Conservation (phyloP, 164 flowering plant species). For the Saururus chinensis region DNA sequence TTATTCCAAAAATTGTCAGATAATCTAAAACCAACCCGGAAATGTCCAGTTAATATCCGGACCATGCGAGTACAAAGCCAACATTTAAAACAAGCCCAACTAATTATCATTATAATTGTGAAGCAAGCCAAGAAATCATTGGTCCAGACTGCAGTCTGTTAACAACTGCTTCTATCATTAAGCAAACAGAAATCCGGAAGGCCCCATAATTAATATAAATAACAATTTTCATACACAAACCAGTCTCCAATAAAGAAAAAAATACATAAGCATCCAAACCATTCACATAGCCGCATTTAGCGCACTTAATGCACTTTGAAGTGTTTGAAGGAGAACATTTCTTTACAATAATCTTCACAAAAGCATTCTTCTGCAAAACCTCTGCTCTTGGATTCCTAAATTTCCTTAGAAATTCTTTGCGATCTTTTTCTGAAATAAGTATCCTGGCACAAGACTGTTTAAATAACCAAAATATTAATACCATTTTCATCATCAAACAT, state of each 20-base stretch:
- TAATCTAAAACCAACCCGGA: too few relatives aligned
- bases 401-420: conserved; percentile 42
- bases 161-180: too few relatives aligned
- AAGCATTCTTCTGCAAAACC: conserved; percentile 37
- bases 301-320: conserved; percentile 35
- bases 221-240: background rate
- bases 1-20: too few relatives aligned
- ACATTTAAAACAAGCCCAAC: too few relatives aligned
- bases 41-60: too few relatives aligned
- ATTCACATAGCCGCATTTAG: conserved; percentile 60
- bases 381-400: conserved; percentile 65
- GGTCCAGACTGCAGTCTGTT: too few relatives aligned
- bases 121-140: too few relatives aligned
- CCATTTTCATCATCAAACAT: background rate
- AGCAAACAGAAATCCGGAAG: too few relatives aligned
- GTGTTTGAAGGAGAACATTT: conserved; percentile 23
- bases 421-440: conserved; percentile 52
- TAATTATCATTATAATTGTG: too few relatives aligned
- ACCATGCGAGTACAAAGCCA: too few relatives aligned
- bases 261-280: conserved; percentile 29
- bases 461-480: background rate
- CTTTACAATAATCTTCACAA: conserved; percentile 39
- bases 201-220: too few relatives aligned
- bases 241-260: background rate
- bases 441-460: conserved; percentile 69